Evolutionary conservation across 805 yeast species (phyloP).

Genomic region (Barnettozyma populi): DNA sequence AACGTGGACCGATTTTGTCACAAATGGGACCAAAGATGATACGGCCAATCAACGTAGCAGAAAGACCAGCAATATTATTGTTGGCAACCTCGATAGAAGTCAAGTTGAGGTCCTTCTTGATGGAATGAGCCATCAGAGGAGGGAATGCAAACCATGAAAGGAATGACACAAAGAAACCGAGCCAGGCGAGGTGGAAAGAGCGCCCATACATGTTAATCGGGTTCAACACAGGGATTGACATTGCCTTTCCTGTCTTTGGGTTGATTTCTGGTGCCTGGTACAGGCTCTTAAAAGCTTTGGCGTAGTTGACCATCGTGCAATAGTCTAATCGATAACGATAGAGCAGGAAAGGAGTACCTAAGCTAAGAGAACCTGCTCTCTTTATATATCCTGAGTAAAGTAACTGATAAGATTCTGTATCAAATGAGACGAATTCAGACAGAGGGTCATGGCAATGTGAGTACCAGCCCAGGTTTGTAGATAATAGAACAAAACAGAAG

Average conservation of each 20-base stretch:
- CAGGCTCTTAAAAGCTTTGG: conserved; percentile 7
- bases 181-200: conserved; percentile 26
- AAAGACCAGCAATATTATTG: conserved; percentile 28
- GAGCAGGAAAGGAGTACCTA: background rate
- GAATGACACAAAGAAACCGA: conserved; percentile 28
- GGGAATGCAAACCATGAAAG: conserved; percentile 31
- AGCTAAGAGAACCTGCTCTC: background rate
- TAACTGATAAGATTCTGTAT: background rate
- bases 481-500: background rate
- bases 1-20: conserved; percentile 28
- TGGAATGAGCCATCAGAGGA: conserved; percentile 24
- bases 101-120: conserved; percentile 22
- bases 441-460: background rate
- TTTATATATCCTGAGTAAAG: background rate
- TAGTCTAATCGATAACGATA: background rate
- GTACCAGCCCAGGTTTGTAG: background rate
- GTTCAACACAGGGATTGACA: conserved; percentile 25
- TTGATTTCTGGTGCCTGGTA: conserved; percentile 24
- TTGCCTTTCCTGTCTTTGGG: conserved; percentile 24
- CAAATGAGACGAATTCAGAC: background rate
- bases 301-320: background rate
- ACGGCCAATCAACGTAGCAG: conserved; percentile 27
- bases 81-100: conserved; percentile 25
- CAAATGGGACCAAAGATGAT: conserved; percentile 26
- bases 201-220: conserved; percentile 22